These are phyloP conservation scores for Castanea mollissima DNA, from an alignment of 306 rosid genomes.

Conservation along the genomic window DNA sequence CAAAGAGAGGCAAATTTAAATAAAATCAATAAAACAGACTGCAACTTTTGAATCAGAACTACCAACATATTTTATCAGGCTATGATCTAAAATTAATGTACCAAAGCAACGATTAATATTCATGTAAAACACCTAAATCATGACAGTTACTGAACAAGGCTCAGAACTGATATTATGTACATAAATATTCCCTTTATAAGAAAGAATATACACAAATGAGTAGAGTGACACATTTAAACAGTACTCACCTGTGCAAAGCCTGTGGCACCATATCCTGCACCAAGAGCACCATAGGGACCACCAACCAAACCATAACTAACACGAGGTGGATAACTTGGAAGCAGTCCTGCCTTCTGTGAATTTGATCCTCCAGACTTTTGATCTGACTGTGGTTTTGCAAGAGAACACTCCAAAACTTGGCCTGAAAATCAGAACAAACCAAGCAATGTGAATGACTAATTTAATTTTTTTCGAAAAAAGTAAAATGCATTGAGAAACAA, in stretches of 20 bases:
- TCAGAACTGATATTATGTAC: neutral
- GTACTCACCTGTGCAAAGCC: constrained; percentile 72
- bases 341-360: constrained; percentile 65
- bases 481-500: neutral
- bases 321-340: constrained; percentile 77
- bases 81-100: neutral
- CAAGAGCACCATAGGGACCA: constrained; percentile 73
- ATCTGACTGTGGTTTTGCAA: constrained; percentile 93
- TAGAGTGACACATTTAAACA: neutral
- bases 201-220: neutral
- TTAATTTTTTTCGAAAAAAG: neutral
- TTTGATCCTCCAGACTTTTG: constrained; percentile 70
- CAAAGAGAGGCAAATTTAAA: neutral
- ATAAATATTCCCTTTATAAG: neutral
- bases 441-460: constrained; percentile 21
- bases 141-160: neutral
- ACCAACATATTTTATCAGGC: neutral
- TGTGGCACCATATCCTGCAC: constrained; percentile 66
- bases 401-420: constrained; percentile 83
- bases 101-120: neutral
- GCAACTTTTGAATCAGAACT: no score
- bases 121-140: neutral
- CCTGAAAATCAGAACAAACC: constrained; percentile 43
- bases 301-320: constrained; percentile 71
- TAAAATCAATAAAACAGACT: neutral